phyloP scores from a whole-genome alignment of 1,139 yeast genomes.

The Diutina mesorugosa region DNA sequence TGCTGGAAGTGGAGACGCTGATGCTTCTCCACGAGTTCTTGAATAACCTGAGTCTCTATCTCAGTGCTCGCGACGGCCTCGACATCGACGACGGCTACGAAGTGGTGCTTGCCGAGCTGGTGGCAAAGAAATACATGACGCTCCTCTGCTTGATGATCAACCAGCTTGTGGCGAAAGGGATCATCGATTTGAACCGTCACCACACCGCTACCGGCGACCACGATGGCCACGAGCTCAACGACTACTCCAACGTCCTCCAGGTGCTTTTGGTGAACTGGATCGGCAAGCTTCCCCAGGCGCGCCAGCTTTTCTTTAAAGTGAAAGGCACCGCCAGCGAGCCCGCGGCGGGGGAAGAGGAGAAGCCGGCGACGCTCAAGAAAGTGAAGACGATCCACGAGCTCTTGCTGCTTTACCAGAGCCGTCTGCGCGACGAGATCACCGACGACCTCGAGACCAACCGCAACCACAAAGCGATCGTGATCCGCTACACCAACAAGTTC shows the following conservation, averaged over 20 bases:
- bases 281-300: constrained; percentile 18
- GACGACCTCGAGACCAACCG: not conserved
- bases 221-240: constrained; percentile 5
- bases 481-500: not conserved
- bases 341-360: not conserved
- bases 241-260: constrained; percentile 8
- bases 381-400: not conserved
- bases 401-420: not conserved
- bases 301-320: constrained; percentile 23
- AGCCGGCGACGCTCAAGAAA: not conserved
- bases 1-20: constrained; percentile 45
- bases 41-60: constrained; percentile 36
- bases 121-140: constrained; percentile 37
- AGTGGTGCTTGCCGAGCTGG: constrained; percentile 23
- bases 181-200: constrained; percentile 20
- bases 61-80: constrained; percentile 15
- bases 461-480: not conserved
- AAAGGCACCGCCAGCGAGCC: constrained; percentile 5
- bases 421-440: not conserved
- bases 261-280: constrained; percentile 8
- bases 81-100: constrained; percentile 22
- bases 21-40: constrained; percentile 64
- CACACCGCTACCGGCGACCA: constrained; percentile 9
- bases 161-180: constrained; percentile 29
- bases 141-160: constrained; percentile 50